A percentile compares a stretch with the other conserved stretches of the same genome.
Conservation (phyloP, 192 early-diverging fungal genomes). For the Coemansia sp. region DNA sequence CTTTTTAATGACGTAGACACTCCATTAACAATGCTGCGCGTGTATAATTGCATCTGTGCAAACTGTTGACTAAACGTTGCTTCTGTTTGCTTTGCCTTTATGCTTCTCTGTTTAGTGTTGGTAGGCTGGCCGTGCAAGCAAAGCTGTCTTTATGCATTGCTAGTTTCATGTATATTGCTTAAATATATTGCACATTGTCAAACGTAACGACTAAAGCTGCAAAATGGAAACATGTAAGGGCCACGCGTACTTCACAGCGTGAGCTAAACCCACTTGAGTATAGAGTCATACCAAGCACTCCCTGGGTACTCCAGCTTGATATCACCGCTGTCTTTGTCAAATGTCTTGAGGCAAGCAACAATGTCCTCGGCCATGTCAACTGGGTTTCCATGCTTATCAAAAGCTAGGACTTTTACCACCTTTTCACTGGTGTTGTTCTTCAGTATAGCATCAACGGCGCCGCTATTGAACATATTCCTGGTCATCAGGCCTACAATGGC, state of each 20-base stretch:
- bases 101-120: background rate
- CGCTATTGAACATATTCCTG: background rate
- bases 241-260: no score
- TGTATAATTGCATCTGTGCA: background rate
- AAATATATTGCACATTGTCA: background rate
- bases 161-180: background rate
- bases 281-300: background rate
- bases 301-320: background rate
- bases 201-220: no score
- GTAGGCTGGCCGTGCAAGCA: background rate
- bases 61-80: background rate
- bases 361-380: background rate
- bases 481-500: background rate
- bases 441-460: background rate
- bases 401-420: background rate
- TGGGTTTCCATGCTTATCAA: background rate
- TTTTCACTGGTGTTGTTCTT: background rate
- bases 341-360: background rate
- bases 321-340: background rate
- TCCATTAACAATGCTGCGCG: background rate
- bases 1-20: conserved; percentile 44
- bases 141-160: background rate
- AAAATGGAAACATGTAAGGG: no score
- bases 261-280: no score
- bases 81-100: background rate